Conservation (phyloP, 495 filamentous ascomycete genomes). For the Collariella sp. region DNA sequence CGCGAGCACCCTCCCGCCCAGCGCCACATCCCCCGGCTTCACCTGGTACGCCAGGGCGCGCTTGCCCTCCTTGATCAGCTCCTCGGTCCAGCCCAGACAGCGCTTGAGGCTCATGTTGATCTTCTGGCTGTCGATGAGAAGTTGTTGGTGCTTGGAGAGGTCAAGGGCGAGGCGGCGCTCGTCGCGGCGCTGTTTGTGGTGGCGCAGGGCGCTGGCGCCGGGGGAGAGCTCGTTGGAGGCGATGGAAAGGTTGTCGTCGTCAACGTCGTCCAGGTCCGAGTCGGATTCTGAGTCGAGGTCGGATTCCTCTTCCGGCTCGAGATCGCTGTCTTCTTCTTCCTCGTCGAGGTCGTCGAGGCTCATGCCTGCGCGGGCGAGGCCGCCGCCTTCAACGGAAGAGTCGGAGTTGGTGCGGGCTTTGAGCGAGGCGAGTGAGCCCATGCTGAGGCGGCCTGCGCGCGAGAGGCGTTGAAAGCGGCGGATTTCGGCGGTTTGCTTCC, state of each 20-base stretch:
- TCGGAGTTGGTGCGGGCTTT: slow-evolving; percentile 21
- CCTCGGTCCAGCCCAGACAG: slow-evolving; percentile 79
- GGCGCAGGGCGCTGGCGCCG: slow-evolving; percentile 34
- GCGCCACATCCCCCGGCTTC: slow-evolving; percentile 62
- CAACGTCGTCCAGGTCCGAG: slow-evolving; percentile 29
- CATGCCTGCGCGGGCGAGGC: slow-evolving; percentile 22
- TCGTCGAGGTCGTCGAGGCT: slow-evolving; percentile 47
- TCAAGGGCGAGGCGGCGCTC: slow-evolving; percentile 73
- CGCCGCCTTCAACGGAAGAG: slow-evolving; percentile 22
- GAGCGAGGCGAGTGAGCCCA: slow-evolving; percentile 25
- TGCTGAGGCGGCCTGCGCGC: slow-evolving; percentile 62
- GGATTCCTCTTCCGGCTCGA: slow-evolving; percentile 30
- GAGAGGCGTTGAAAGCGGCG: slow-evolving; percentile 75
- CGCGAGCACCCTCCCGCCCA: slow-evolving; percentile 71
- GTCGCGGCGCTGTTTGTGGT: slow-evolving; percentile 48
- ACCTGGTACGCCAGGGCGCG: slow-evolving; percentile 79
- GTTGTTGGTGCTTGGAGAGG: slow-evolving; percentile 76
- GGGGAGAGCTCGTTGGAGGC: slow-evolving; percentile 42
- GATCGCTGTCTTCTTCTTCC: slow-evolving; percentile 36
- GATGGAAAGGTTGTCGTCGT: slow-evolving; percentile 33
- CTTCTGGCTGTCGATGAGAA: slow-evolving; percentile 80
- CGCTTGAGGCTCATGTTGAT: slow-evolving; percentile 89
- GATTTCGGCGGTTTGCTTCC: slow-evolving; percentile 83
- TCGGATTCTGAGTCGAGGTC: slow-evolving; percentile 11
- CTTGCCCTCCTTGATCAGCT: slow-evolving; percentile 77